Evolutionary conservation across 139 green algal genomes (phyloP), one percentile per base, ranked within the genome.

Genomic region (Picochlorum costavermella): DNA sequence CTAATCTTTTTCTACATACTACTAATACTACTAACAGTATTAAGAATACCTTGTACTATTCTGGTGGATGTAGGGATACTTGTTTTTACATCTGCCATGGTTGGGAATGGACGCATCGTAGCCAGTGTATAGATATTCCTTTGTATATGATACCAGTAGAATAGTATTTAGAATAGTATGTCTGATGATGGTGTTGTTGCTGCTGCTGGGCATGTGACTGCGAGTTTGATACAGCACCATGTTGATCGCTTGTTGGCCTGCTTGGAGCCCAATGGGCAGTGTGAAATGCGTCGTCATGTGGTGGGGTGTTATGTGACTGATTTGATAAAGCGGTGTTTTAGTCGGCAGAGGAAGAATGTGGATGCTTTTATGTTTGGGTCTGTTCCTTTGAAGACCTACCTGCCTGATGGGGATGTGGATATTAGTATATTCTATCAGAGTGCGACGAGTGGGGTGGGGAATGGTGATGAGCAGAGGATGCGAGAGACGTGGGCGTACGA

Each of bases 401-500:
- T 98, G 23, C 93, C 93, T 3, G 91, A 98, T 59, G 93, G 93
- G 3, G 93, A 98, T 72, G 96, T 98, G 58, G 93, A 98, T 71
- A 63, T 98, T 17, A 90, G 79, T 29, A 82, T 93, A 5, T 95
- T 98, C 66, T 76, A 40, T 12, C 33, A 40, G 8, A 40, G 33
- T 40, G 64, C 23, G 14, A 48, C 61, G 40, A 11, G 45, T 23
- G 63, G 17, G 20, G 37, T n/a, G 45, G 65, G 3, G 33, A 40
- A 40, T 40, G 33, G 33, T 40, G 33, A 40, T 12, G 33, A 40
- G 33, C 33, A 40, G 33, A 40, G 33, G 5, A 58, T 91, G 23
- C 63, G 65, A 0, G 79, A 90, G 29, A 83, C 60, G 2, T 95
- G 87, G 87, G 84, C 78, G 2, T 66, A 64, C 1, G 65, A 77